phyloP scores from a whole-genome alignment of 768 basidiomycete genomes.

The Amanita phalloides region DNA sequence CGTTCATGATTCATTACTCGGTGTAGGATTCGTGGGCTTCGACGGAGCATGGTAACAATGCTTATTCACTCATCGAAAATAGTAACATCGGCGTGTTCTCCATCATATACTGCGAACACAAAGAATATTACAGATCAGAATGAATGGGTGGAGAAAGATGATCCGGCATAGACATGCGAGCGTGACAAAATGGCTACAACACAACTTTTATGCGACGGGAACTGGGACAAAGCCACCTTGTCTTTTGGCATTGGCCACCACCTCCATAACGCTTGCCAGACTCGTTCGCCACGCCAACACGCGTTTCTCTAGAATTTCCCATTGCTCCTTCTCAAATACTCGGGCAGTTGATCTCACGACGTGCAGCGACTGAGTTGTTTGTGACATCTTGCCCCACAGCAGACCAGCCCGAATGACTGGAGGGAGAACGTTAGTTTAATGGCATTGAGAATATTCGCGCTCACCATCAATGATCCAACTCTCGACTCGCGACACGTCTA shows the following conservation, averaged over 20 bases:
- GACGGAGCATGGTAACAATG: slow-evolving; percentile 71
- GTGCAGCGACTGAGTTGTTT: slow-evolving; percentile 62
- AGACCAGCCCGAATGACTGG: slow-evolving; percentile 75
- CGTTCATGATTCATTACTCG: background rate
- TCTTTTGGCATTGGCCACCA: slow-evolving; percentile 48
- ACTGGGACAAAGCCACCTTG: slow-evolving; percentile 25
- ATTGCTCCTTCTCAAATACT: slow-evolving; percentile 68
- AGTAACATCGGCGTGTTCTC: background rate
- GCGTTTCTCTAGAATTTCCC: slow-evolving; percentile 68
- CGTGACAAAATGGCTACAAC: background rate
- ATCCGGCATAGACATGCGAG: background rate
- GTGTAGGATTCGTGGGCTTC: slow-evolving; percentile 68
- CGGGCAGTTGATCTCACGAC: slow-evolving; percentile 68
- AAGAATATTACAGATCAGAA: background rate
- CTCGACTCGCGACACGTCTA: slow-evolving; percentile 60
- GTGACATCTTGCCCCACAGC: slow-evolving; percentile 75
- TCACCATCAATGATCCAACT: slow-evolving; percentile 83
- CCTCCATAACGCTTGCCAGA: slow-evolving; percentile 57
- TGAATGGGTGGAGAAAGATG: too few species aligned
- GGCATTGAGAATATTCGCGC: slow-evolving; percentile 5
- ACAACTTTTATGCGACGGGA: background rate
- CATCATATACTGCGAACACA: background rate
- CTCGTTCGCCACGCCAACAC: slow-evolving; percentile 72
- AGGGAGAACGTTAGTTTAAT: slow-evolving; percentile 4
- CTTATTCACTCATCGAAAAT: background rate